A percentile compares a stretch with the other conserved stretches of the same genome.
Conservation (phyloP, 257 asterid genomes). For the Solanum bukasovii region DNA sequence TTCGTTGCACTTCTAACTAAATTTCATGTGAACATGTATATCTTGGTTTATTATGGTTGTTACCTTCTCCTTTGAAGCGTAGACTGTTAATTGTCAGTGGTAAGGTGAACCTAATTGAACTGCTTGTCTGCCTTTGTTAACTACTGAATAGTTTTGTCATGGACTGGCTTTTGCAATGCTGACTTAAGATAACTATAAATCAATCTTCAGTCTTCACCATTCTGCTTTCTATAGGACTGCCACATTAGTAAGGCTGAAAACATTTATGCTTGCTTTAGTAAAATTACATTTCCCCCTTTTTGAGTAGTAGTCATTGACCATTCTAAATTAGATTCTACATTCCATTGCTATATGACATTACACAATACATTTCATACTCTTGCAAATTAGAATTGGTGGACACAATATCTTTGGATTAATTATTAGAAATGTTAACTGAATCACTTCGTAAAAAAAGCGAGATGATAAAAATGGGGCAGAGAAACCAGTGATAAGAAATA, state of each 20-base stretch:
- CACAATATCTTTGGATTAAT: background rate
- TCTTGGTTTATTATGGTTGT: background rate
- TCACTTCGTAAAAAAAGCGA: background rate
- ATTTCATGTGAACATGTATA: background rate
- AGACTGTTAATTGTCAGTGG: background rate
- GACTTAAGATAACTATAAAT: background rate
- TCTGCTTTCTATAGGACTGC: background rate
- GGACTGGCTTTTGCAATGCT: background rate
- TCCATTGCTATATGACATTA: background rate
- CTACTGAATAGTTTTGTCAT: background rate
- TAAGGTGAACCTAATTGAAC: background rate
- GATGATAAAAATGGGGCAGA: background rate
- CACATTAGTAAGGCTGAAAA: background rate
- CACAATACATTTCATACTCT: background rate
- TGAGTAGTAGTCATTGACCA: background rate
- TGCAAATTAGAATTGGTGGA: background rate
- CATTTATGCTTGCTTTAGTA: background rate
- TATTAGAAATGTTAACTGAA: background rate
- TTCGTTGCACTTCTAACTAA: background rate
- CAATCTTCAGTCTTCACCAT: background rate
- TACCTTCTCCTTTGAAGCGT: background rate
- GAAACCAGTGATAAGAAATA: background rate
- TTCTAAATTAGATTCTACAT: background rate
- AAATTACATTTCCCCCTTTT: background rate
- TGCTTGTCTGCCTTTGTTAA: background rate